Evolutionary conservation across 768 basidiomycete species (phyloP), one percentile per base, ranked within the genome.

Genomic region (Hydnum rufescens): DNA sequence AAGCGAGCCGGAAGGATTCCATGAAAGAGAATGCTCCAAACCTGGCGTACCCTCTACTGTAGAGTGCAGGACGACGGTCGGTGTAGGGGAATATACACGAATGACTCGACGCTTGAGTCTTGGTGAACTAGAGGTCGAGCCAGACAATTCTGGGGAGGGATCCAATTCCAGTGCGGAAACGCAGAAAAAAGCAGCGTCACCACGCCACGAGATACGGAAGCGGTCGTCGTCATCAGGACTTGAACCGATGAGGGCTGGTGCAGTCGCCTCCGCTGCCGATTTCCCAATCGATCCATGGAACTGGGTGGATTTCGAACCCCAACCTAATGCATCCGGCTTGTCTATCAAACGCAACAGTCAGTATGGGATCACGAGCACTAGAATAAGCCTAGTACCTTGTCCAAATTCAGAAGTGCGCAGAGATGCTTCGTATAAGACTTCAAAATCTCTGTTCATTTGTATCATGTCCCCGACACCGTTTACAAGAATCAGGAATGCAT

Each of bases 251-350:
- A 65, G 60, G 32, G 66, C 59, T 16, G 65, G 58, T 8, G 63
- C 56, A 3, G 65, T 58, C 1, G 59, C 58, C 56, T 76, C 74
- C 0, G 87, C 85, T 23, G 83, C 82, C 1, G 74, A 67, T 63
- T 96, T 96, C 18, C 95, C 93, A 3, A 88, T 69, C 0, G 90
- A 93, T 5, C 95, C 95, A 58, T 96, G 90, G 62, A 99, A 99
- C 61, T 99, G 95, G 0, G 95, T 97, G 63, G 84, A 74, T 61
- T 92, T 93, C 1, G 85, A 84, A 36, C 95, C 95, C 95, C 95
- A 99, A 16, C 95, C 95, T 13, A 54, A 96, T 88, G 59, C 92
- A 87, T 60, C 96, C 88, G 2, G 85, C 86, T 25, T 80, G 76
- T 62, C 89, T 89, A 88, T 58, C 3, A 16, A 44, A 26, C n/a